phyloP scores from a whole-genome alignment of 805 yeast genomes.

The Deakozyma indianensis region DNA sequence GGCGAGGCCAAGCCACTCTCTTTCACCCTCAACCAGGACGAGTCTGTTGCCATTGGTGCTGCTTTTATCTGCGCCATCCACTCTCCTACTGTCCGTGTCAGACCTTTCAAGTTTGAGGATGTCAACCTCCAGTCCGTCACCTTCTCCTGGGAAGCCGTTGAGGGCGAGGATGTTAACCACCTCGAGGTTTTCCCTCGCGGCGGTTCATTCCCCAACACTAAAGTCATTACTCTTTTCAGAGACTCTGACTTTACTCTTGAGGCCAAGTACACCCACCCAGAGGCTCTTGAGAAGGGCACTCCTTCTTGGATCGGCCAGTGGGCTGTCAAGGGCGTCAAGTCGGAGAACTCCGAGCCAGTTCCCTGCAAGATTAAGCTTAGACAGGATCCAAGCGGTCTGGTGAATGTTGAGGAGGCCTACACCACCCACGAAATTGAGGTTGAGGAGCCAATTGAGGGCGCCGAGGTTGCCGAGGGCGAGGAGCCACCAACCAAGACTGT shows the following conservation, averaged over 20 bases:
- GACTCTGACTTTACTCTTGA: slow-evolving; percentile 72
- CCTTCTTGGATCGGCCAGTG: slow-evolving; percentile 60
- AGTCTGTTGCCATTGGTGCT: slow-evolving; percentile 98
- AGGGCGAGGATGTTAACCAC: slow-evolving; percentile 76
- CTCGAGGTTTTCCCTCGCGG: slow-evolving; percentile 96
- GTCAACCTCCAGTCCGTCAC: slow-evolving; percentile 83
- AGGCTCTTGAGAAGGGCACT: slow-evolving; percentile 58
- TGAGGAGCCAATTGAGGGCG: slow-evolving; percentile 72
- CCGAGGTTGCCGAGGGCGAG: slow-evolving; percentile 30
- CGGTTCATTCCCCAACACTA: slow-evolving; percentile 85
- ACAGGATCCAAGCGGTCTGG: slow-evolving; percentile 93
- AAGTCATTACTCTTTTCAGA: slow-evolving; percentile 88
- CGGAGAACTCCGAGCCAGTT: slow-evolving; percentile 44
- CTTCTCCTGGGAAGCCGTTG: slow-evolving; percentile 88
- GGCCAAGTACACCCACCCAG: slow-evolving; percentile 72
- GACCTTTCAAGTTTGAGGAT: slow-evolving; percentile 98
- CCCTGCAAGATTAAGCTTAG: slow-evolving; percentile 89
- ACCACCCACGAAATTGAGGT: slow-evolving; percentile 83
- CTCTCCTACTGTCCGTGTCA: slow-evolving; percentile 96
- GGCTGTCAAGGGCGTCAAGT: slow-evolving; percentile 71
- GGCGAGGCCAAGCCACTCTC: slow-evolving; percentile 67
- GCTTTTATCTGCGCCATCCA: slow-evolving; percentile 98
- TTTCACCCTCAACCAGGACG: slow-evolving; percentile 95
- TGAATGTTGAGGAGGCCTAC: slow-evolving; percentile 86
- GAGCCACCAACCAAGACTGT: slow-evolving; percentile 74